Conservation (phyloP, 1,139 yeast species). For the Sugiyamaella castrensis region DNA sequence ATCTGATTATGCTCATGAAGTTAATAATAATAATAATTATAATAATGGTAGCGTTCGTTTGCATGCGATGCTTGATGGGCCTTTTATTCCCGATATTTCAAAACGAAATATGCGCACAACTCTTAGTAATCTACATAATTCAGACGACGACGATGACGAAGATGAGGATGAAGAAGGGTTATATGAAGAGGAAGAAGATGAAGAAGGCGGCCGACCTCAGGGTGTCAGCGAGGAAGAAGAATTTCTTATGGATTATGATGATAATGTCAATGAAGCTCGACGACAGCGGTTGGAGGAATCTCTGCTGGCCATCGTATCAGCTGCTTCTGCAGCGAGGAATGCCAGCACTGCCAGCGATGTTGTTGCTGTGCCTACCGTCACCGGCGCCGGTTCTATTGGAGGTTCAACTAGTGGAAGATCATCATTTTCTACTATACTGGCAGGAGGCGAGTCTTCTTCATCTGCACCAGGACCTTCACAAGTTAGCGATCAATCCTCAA, state of each 20-base stretch:
- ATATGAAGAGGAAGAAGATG: constrained; percentile 17
- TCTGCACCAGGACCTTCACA: too few species aligned
- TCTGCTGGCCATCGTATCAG: neutral
- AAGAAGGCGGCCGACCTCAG: constrained; percentile 7
- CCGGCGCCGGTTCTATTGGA: too few species aligned
- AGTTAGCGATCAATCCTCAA: too few species aligned
- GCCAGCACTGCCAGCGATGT: too few species aligned
- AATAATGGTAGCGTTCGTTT: neutral
- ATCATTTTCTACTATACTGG: too few species aligned
- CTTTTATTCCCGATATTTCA: constrained; percentile 22
- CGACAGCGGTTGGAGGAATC: neutral
- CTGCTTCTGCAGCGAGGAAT: neutral
- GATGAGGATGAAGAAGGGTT: constrained; percentile 6
- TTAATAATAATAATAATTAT: neutral
- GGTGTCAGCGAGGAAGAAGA: constrained; percentile 6
- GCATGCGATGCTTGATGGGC: constrained; percentile 20
- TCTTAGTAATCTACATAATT: constrained; percentile 8
- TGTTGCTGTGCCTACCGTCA: neutral
- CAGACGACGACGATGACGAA: constrained; percentile 9
- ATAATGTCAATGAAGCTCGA: neutral
- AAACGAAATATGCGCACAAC: constrained; percentile 4
- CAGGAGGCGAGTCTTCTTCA: too few species aligned
- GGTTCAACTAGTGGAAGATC: too few species aligned
- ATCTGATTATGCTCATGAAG: too few species aligned
- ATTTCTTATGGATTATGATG: constrained; percentile 5